These are phyloP conservation scores for Telopea speciosissima DNA, from an alignment of 177 flowering plant genomes.

Conservation along the genomic window DNA sequence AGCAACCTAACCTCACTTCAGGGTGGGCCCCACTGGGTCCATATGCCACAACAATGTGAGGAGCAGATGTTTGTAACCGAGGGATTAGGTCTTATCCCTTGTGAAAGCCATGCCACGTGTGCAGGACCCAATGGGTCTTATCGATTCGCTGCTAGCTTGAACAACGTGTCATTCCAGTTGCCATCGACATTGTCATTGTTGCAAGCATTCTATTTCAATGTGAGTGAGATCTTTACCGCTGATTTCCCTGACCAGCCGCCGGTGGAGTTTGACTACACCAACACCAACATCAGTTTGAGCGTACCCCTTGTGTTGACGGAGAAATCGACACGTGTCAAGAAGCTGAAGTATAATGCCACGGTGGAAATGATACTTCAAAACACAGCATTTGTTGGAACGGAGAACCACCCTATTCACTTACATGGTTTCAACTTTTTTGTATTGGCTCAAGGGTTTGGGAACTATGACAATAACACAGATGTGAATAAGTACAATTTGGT, in stretches of 20 bases:
- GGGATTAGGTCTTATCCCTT: slow-evolving; percentile 28
- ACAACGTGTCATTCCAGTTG: slow-evolving; percentile 39
- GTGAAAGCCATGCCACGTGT: slow-evolving; percentile 26
- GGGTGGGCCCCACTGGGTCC: slow-evolving; percentile 26
- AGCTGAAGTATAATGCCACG: slow-evolving; percentile 39
- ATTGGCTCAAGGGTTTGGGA: slow-evolving; percentile 74
- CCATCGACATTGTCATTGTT: slow-evolving; percentile 40
- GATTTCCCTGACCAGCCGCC: slow-evolving; percentile 53
- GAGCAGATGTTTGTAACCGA: slow-evolving; percentile 49
- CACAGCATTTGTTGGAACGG: slow-evolving; percentile 39
- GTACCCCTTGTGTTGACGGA: slow-evolving; percentile 15
- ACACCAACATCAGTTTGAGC: slow-evolving; percentile 10
- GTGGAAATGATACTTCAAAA: slow-evolving; percentile 60
- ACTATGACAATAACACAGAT: slow-evolving; percentile 34
- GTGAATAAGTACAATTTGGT: slow-evolving; percentile 39
- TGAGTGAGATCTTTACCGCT: slow-evolving; percentile 35
- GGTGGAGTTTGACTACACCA: slow-evolving; percentile 45
- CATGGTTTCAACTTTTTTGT: slow-evolving; percentile 68
- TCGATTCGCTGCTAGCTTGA: slow-evolving; percentile 46
- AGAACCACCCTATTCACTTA: slow-evolving; percentile 17
- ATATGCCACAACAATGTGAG: slow-evolving; percentile 33
- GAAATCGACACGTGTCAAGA: slow-evolving; percentile 43
- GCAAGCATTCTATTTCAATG: slow-evolving; percentile 30
- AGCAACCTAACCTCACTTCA: slow-evolving; percentile 27
- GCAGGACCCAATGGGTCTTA: slow-evolving; percentile 23